Evolutionary conservation across 163 green algal genomes (phyloP).

Genomic region (Prototheca cutis): DNA sequence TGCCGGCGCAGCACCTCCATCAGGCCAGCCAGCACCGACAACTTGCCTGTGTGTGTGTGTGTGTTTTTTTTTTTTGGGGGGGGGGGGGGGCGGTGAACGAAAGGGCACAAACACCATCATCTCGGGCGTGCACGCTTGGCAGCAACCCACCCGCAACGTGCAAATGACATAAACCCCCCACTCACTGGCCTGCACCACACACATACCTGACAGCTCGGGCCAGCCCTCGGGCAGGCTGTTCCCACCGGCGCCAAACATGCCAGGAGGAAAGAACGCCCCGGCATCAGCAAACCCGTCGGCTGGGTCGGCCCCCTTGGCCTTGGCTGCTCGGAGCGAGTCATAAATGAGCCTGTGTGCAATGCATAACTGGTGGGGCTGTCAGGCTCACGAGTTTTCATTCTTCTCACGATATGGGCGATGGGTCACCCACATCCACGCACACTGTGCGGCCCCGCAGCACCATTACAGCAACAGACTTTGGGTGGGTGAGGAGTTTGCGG

Average conservation of each 20-base stretch:
- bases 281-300: constrained; percentile 58
- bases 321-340: constrained; percentile 44
- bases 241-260: constrained; percentile 66
- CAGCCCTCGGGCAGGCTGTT: constrained; percentile 15
- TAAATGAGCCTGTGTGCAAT: constrained; percentile 49
- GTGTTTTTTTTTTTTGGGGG: no score
- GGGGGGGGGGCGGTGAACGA: no score
- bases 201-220: constrained; percentile 41
- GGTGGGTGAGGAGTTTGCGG: constrained; percentile 99
- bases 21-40: constrained; percentile 79
- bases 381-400: no score
- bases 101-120: no score
- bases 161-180: no score
- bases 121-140: no score
- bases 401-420: no score
- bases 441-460: no score
- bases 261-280: constrained; percentile 59
- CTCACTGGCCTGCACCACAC: neutral
- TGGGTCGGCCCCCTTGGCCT: constrained; percentile 15
- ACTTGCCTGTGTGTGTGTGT: constrained; percentile 90
- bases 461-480: no score
- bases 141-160: no score
- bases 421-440: no score
- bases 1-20: constrained; percentile 62
- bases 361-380: neutral